phyloP scores from a whole-genome alignment of 129 eudicot genomes.

The Daucus carota region DNA sequence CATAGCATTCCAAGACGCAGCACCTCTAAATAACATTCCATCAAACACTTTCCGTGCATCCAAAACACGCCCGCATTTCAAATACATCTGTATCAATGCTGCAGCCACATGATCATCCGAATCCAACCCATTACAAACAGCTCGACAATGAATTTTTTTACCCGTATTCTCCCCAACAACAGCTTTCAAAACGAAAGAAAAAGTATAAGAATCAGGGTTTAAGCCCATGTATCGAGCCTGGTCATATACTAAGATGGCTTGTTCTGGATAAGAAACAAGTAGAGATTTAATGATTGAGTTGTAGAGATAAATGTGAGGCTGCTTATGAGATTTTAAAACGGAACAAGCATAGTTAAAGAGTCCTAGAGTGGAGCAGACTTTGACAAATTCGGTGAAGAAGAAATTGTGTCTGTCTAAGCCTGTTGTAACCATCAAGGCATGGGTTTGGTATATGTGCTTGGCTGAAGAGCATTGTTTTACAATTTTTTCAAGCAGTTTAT shows the following conservation, averaged over 20 bases:
- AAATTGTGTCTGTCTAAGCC: slow-evolving; percentile 31
- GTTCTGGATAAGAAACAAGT: slow-evolving; percentile 1
- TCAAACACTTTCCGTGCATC: slow-evolving; percentile 51
- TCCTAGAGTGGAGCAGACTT: slow-evolving; percentile 27
- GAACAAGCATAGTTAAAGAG: slow-evolving; percentile 28
- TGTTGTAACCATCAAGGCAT: slow-evolving; percentile 29
- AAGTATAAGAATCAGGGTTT: slow-evolving; percentile 33
- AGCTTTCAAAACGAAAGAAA: slow-evolving; percentile 44
- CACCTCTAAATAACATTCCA: slow-evolving; percentile 27
- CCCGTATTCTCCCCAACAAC: slow-evolving; percentile 28
- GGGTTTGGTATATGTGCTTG: slow-evolving; percentile 32
- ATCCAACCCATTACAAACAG: slow-evolving; percentile 27
- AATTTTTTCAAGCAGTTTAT: not conserved
- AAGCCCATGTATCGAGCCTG: slow-evolving; percentile 29
- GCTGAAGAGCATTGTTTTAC: slow-evolving; percentile 15
- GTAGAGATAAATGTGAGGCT: slow-evolving; percentile 29
- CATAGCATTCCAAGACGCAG: slow-evolving; percentile 51
- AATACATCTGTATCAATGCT: slow-evolving; percentile 33
- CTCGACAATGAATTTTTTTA: slow-evolving; percentile 35
- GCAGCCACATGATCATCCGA: slow-evolving; percentile 24
- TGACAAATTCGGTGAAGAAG: slow-evolving; percentile 26
- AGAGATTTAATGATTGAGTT: slow-evolving; percentile 46
- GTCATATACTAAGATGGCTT: slow-evolving; percentile 26
- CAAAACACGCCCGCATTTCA: slow-evolving; percentile 17
- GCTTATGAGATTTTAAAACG: slow-evolving; percentile 20